These are phyloP conservation scores for Evernia prunastri DNA, from an alignment of 495 filamentous ascomycete genomes.

Conservation along the genomic window DNA sequence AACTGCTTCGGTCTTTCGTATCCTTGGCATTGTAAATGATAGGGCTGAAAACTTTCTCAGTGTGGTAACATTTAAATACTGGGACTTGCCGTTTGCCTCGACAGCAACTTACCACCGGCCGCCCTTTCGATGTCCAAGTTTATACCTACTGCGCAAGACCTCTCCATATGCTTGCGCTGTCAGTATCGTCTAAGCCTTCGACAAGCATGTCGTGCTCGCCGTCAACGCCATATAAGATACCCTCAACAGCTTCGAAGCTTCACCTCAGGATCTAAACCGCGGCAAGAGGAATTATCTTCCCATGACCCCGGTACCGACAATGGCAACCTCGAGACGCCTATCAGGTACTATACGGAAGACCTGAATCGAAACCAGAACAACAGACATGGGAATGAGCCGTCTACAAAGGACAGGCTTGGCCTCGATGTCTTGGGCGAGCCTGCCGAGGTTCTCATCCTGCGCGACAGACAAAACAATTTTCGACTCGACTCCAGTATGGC, in stretches of 20 bases:
- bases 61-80: background rate
- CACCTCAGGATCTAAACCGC: background rate
- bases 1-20: no score
- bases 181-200: slow-evolving; percentile 10
- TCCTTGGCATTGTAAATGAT: background rate
- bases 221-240: background rate
- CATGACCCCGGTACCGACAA: background rate
- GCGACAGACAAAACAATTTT: slow-evolving; percentile 1
- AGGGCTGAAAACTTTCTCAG: background rate
- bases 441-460: slow-evolving; percentile 39
- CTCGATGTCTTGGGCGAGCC: slow-evolving; percentile 39
- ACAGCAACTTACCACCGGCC: background rate
- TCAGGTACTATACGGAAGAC: background rate
- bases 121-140: slow-evolving; percentile 11
- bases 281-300: slow-evolving; percentile 7
- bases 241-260: slow-evolving; percentile 10
- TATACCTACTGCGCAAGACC: slow-evolving; percentile 4
- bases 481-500: background rate
- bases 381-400: background rate
- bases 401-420: slow-evolving; percentile 24
- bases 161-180: slow-evolving; percentile 15
- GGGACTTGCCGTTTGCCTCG: background rate
- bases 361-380: background rate
- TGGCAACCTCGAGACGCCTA: background rate
- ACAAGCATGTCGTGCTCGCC: background rate